Evolutionary conservation across 192 early-diverging fungal genomes (phyloP), one percentile per base, ranked within the genome.

Genomic region (Obelidium mucronatum): DNA sequence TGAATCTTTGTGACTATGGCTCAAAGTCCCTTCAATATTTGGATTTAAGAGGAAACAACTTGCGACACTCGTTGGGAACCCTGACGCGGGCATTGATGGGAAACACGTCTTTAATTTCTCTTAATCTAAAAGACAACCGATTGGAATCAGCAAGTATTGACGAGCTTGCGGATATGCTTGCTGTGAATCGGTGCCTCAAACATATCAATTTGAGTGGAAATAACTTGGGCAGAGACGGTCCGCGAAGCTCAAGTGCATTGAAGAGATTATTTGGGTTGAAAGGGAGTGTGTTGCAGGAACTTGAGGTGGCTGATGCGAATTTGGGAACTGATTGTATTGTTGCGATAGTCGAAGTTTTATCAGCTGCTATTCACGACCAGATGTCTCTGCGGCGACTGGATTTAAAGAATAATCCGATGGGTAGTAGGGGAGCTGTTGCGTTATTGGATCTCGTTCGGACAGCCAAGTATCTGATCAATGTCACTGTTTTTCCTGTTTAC

Each of bases 251-350:
- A n/a, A n/a, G n/a, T n/a, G n/a, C n/a, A n/a, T n/a, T n/a, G n/a
- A n/a, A n/a, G n/a, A n/a, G n/a, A n/a, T n/a, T n/a, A n/a, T n/a
- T n/a, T n/a, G n/a, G n/a, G n/a, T n/a, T n/a, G n/a, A n/a, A n/a
- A n/a, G n/a, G n/a, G n/a, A n/a, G n/a, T n/a, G n/a, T n/a, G n/a
- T 1, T 58, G 55, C 55, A 58, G 55, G 55, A 58, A 58, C 22
- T 58, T 26, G 6, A 5, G 6, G 8, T 58, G 24, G 8, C 55
- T 22, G 26, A 58, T 24, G 6, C 55, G 8, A 58, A 58, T 24
- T 24, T 58, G 24, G 24, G 24, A 22, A 8, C 13, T 8, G 55
- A 58, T 31, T 11, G 24, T 8, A 31, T 31, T 22, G 24, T 58
- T 8, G 8, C 13, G 8, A 31, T 58, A 28, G 11, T 31, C 8